Conservation (phyloP, 2,329 filamentous ascomycete species). For the Biscogniauxia mediterranea region DNA sequence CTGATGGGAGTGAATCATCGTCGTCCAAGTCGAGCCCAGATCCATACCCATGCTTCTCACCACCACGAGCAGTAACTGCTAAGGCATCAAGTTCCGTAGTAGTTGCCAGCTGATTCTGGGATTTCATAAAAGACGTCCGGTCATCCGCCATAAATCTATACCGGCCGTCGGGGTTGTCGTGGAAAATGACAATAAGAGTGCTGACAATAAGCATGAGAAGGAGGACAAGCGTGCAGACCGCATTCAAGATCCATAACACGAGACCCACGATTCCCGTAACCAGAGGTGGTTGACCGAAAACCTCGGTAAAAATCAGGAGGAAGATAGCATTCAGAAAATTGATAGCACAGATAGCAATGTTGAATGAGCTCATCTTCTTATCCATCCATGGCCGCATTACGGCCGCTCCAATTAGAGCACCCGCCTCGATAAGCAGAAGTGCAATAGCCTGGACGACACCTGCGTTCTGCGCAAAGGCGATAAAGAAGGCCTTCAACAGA, state of each 20-base stretch:
- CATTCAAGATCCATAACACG: conserved; percentile 84
- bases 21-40: conserved; percentile 66
- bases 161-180: conserved; percentile 90
- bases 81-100: conserved; percentile 89
- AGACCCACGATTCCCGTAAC: conserved; percentile 88
- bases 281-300: conserved; percentile 80
- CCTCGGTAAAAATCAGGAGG: conserved; percentile 80
- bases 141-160: conserved; percentile 98
- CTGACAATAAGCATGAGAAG: conserved; percentile 79
- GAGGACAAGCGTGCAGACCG: conserved; percentile 76
- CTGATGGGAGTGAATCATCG: conserved; percentile 63
- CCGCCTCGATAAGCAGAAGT: conserved; percentile 79
- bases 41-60: conserved; percentile 65
- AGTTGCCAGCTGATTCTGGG: conserved; percentile 71
- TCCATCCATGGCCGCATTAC: conserved; percentile 96
- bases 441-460: conserved; percentile 76
- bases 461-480: conserved; percentile 73
- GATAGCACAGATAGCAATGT: conserved; percentile 84
- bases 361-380: conserved; percentile 96
- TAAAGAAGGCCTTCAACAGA: conserved; percentile 85
- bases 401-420: conserved; percentile 71
- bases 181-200: conserved; percentile 71
- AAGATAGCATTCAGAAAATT: conserved; percentile 93
- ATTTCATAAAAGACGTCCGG: conserved; percentile 96
- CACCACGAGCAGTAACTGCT: conserved; percentile 83